A percentile compares a stretch with the other conserved stretches of the same genome.
phyloP scores from a whole-genome alignment of 148 eudicot species.

The Cornus controversa region DNA sequence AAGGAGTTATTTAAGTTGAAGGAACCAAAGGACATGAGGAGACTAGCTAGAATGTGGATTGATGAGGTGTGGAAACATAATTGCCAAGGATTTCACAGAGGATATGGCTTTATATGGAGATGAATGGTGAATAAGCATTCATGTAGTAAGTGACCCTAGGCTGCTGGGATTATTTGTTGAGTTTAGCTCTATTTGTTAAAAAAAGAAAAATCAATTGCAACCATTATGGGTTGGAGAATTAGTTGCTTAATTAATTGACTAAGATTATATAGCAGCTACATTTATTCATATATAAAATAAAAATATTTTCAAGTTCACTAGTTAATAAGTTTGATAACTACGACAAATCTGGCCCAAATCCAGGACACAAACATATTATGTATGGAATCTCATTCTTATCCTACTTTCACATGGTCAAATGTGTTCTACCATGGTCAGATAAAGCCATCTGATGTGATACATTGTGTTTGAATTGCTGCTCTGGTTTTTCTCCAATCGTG shows the following conservation, averaged over 20 bases:
- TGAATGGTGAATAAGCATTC: background rate
- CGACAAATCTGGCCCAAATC: background rate
- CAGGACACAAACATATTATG: background rate
- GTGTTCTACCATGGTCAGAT: background rate
- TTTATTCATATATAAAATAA: too few species aligned
- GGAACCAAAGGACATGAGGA: background rate
- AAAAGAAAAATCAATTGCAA: background rate
- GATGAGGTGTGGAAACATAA: background rate
- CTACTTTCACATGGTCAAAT: background rate
- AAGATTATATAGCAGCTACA: background rate
- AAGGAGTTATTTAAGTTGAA: background rate
- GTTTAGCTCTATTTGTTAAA: background rate
- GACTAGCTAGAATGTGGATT: background rate
- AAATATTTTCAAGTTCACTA: background rate
- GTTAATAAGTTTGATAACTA: background rate
- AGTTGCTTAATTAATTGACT: background rate
- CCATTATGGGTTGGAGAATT: background rate
- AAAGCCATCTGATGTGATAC: background rate
- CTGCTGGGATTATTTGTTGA: background rate
- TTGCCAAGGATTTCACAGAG: background rate
- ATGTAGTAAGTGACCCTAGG: background rate
- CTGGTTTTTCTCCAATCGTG: background rate
- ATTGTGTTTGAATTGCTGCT: background rate
- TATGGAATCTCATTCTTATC: background rate
- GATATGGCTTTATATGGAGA: background rate